These are phyloP conservation scores for Ophiocordyceps robertsii DNA, from an alignment of 2,329 filamentous ascomycete genomes.

Conservation along the genomic window DNA sequence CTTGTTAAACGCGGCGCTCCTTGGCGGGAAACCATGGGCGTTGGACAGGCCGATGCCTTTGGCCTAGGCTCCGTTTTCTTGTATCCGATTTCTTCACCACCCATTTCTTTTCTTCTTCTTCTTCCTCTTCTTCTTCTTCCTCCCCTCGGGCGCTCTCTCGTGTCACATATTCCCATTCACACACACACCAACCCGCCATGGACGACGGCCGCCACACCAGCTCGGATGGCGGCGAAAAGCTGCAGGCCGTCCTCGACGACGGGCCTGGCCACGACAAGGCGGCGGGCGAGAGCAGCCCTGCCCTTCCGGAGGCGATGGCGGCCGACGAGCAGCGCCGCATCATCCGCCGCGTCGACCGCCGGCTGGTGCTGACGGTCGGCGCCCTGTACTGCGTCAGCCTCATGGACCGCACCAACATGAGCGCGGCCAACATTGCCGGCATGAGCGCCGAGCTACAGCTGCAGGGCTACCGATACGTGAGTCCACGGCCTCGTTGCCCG, in stretches of 20 bases:
- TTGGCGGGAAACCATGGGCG: too few relatives aligned
- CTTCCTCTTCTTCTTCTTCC: too few relatives aligned
- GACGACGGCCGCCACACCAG: constrained; percentile 8
- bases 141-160: too few relatives aligned
- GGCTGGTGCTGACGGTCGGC: constrained; percentile 48
- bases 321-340: constrained; percentile 52
- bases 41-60: too few relatives aligned
- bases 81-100: too few relatives aligned
- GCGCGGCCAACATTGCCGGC: constrained; percentile 59
- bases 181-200: not conserved
- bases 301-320: constrained; percentile 30
- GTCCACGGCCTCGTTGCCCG: constrained; percentile 4
- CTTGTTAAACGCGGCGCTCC: too few relatives aligned
- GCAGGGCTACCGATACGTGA: constrained; percentile 30
- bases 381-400: constrained; percentile 61
- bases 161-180: not conserved
- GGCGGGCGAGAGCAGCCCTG: not conserved
- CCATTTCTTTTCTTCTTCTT: too few relatives aligned
- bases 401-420: constrained; percentile 69
- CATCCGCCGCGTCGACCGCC: constrained; percentile 54
- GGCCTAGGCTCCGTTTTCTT: too few relatives aligned
- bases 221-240: constrained; percentile 10
- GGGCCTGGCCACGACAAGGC: not conserved
- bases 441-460: constrained; percentile 35
- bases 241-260: constrained; percentile 6